Conservation (phyloP, 2,329 filamentous ascomycete species). For the Niveomyces coronatus region DNA sequence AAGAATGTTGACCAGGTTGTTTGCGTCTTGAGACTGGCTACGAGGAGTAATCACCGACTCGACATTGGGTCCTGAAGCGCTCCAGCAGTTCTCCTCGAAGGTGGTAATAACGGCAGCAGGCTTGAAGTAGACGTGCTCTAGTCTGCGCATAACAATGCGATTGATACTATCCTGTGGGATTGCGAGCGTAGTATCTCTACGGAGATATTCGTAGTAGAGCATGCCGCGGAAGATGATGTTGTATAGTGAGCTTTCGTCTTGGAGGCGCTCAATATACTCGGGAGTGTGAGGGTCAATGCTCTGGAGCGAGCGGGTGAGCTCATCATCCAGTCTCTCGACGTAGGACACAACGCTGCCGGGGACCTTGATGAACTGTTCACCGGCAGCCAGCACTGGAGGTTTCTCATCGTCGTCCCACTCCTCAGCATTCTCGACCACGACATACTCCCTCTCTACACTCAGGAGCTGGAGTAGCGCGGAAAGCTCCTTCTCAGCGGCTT, state of each 20-base stretch:
- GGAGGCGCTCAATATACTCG: constrained; percentile 92
- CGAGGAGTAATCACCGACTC: constrained; percentile 77
- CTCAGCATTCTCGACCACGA: constrained; percentile 85
- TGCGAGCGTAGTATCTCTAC: constrained; percentile 59
- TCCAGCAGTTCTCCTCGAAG: constrained; percentile 91
- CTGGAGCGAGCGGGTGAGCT: constrained; percentile 93
- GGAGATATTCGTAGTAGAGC: constrained; percentile 78
- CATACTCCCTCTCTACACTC: constrained; percentile 66
- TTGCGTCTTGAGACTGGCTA: constrained; percentile 54
- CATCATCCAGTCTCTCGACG: constrained; percentile 89
- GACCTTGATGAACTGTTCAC: constrained; percentile 77
- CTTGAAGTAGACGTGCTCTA: constrained; percentile 99
- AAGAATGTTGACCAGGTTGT: constrained; percentile 69
- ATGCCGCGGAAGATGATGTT: constrained; percentile 81
- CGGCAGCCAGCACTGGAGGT: constrained; percentile 60
- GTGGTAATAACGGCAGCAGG: constrained; percentile 87
- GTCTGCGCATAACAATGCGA: constrained; percentile 81
- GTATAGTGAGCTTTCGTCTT: constrained; percentile 85
- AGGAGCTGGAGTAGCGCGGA: constrained; percentile 66
- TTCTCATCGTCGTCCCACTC: constrained; percentile 99
- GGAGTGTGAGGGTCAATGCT: constrained; percentile 97
- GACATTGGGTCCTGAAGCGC: constrained; percentile 56
- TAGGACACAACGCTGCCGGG: constrained; percentile 92
- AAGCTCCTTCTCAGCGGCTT: constrained; percentile 82
- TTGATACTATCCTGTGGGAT: constrained; percentile 80